Base-by-base conservation (phyloP, 768 basidiomycete genomes). In the Russula brevipes region DNA sequence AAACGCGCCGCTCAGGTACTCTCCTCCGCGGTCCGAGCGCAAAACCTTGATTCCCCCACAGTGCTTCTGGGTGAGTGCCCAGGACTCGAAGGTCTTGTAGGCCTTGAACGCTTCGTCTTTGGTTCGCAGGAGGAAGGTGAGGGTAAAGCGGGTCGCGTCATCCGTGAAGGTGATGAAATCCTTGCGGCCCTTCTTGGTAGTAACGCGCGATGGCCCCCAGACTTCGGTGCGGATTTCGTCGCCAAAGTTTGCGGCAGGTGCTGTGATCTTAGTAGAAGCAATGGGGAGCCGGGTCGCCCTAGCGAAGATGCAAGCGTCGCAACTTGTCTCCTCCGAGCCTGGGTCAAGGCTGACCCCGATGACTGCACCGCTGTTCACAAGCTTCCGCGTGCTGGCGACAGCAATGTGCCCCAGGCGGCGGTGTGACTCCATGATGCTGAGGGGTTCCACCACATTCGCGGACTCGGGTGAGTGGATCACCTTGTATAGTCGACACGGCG, bases 401-500 rank as follows among this genome's bases (percentile, higher is more conserved):
- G 73, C 68, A 16, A 79, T 72, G 55, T 80, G 79, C 0, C 75
- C 76, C 42, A 79, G 66, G 2, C 67, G 57, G 0, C 68, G 64
- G 51, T 80, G 78, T 4, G 76, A 58, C 50, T 49, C 54, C 54
- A 51, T 50, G 1, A 52, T 17, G 0, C 24, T 12, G 14, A 60
- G 10, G 76, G 9, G 3, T 6, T 63, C 51, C 0, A 19, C 44
- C 0, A 52, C 19, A 5, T 52, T 5, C 0, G 7, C 45, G 1
- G 9, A n/a, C 4, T 19, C 57, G 1, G 6, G 7, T 1, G 10
- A 5, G 5, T 35, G 50, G 5, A 5, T 5, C 51, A 4, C 17
- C 17, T 9, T 54, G 54, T 19, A 47, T 12, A 45, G 33, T 17
- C n/a, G 36, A 4, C 38, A 12, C 41, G 12, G 1, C 24, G 4